Percentiles rank a stretch among this genome's conserved stretches.
Evolutionary conservation across 768 basidiomycete genomes (phyloP).

Genomic region (Chalciporus chontae): DNA sequence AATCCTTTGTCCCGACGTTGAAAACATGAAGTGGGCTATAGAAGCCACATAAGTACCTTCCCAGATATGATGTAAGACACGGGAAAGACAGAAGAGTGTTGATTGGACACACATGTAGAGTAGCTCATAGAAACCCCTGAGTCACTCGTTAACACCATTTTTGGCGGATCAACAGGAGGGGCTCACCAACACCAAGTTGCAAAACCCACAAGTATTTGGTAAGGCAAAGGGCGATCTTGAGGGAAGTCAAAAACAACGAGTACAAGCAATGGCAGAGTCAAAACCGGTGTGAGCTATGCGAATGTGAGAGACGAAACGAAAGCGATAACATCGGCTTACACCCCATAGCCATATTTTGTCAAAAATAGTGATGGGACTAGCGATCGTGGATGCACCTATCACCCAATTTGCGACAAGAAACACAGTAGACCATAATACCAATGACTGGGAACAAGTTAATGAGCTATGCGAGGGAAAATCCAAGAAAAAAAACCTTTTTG

Average conservation of each 20-base stretch:
- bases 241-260: constrained; percentile 75
- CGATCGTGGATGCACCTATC: constrained; percentile 51
- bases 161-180: neutral
- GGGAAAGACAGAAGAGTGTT: neutral
- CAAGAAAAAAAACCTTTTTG: constrained; percentile 41
- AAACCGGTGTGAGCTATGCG: constrained; percentile 48
- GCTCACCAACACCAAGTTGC: constrained; percentile 65
- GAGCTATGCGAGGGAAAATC: neutral
- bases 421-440: constrained; percentile 59
- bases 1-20: constrained; percentile 43
- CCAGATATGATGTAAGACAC: constrained; percentile 9
- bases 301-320: neutral
- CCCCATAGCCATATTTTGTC: constrained; percentile 65
- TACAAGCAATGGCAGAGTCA: constrained; percentile 60
- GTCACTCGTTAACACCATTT: constrained; percentile 9
- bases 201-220: constrained; percentile 57
- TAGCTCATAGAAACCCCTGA: constrained; percentile 58
- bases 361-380: constrained; percentile 39
- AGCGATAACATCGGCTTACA: constrained; percentile 30
- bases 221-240: constrained; percentile 51
- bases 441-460: constrained; percentile 30
- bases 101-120: constrained; percentile 38
- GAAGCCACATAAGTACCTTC: constrained; percentile 43
- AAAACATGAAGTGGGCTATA: constrained; percentile 33
- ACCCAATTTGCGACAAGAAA: constrained; percentile 73